Evolutionary conservation across 768 basidiomycete species (phyloP), one percentile per base, ranked within the genome.

Genomic region (Agaricus sinodeliciosus): DNA sequence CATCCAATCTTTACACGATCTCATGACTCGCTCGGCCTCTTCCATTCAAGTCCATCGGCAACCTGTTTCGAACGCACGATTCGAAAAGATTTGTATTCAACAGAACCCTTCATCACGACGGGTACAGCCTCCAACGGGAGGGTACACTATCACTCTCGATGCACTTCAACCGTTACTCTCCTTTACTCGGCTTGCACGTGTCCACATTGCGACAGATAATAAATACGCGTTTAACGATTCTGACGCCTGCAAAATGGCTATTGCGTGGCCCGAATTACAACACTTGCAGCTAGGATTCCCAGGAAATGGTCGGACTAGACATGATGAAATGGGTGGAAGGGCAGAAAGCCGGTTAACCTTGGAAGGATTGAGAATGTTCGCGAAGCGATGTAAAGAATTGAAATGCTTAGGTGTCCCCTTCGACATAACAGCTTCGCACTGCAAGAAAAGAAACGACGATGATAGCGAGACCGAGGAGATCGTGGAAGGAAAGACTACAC

Each of bases 241-340:
- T 9, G 51, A 53, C 13, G 51, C 51, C n/a, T n/a, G 12, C 15
- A 15, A 19, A 6, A 53, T 53, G 36, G 51, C 51, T 13, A 22
- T 26, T 18, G 51, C 44, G 22, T 53, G 51, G 51, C 51, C 37
- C 12, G 18, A 31, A 4, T 7, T 53, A 22, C 13, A 9, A n/a
- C n/a, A 40, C 28, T 28, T 53, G 5, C 43, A 47, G 26, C 27
- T 53, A 18, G 51, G 51, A 9, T 40, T 18, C 22, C 26, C 26
- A 4, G 43, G 36, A 6, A 16, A 1, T 22, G 43, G 25, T 1
- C 46, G 51, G 43, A 43, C 41, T 13, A 18, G 43, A 8, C 18
- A 19, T 15, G 15, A 31, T n/a, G 43, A n/a, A 13, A 2, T 25
- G 2, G 15, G 50, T 22, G 15, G n/a, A 12, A 22, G 41, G 13